Evolutionary conservation across 805 yeast species (phyloP), one percentile per base, ranked within the genome.

Genomic region (Nakazawaea wickerhamii): DNA sequence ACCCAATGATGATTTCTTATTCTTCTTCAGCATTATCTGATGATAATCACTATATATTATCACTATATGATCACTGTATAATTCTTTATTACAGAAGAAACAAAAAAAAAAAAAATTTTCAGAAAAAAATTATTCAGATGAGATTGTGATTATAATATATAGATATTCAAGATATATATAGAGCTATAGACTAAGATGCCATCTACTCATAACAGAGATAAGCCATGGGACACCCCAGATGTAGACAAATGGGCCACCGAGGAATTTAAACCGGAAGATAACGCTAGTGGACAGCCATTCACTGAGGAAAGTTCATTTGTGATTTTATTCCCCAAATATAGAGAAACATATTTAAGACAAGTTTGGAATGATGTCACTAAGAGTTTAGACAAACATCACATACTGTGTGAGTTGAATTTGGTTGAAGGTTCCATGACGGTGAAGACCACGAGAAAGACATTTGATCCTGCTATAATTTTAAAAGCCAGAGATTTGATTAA

Each of bases 381-480:
- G 54, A 74, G 91, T 0, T 66, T 93, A 27, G 86, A 84, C 20
- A 72, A 74, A 41, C 79, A 80, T 52, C 82, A 85, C 44, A 71
- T 93, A 35, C 81, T 83, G n/a, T 87, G 96, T 63, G 81, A 81
- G 30, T 68, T 93, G 48, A 88, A 93, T 63, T 69, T 93, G 49
- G 95, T 93, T 21, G 98, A 93, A 59, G 99, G 99, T 35, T 82
- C 96, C 3, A 93, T 93, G 98, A 82, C 95, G 0, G 99, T 93
- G 14, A 86, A 82, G 54, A 93, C 99, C 13, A 91, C 98, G 3
- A 77, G 95, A 61, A 93, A 91, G 61, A 90, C 99, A 0, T 93
- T 64, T 61, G 99, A 93, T 60, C 99, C 99, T 0, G 95, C 95
- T 5, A 80, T 85, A 41, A 87, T 93, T 52, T 73, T 93, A 54